phyloP scores from a whole-genome alignment of 2,329 filamentous ascomycete genomes.

The Calonectria pauciramosa region DNA sequence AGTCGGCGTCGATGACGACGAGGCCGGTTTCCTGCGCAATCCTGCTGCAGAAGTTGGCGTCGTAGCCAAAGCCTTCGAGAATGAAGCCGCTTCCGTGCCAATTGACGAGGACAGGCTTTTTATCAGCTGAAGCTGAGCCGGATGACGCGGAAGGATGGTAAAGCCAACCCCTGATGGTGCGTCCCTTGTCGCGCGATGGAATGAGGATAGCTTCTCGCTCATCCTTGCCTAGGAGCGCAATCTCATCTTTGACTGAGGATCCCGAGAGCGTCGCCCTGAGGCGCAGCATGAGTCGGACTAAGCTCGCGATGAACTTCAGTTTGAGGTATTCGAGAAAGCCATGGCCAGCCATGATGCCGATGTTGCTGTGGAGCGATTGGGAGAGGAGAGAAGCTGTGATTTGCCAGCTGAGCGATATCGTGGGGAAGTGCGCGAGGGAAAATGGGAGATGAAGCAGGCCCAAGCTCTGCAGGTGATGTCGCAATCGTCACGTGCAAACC shows the following conservation, averaged over 20 bases:
- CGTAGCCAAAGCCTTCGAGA: neutral
- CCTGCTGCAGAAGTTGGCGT: slow-evolving; percentile 20
- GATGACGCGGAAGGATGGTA: neutral
- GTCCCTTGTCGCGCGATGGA: slow-evolving; percentile 21
- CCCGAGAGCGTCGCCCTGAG: neutral
- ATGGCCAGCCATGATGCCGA: slow-evolving; percentile 8
- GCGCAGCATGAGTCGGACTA: neutral
- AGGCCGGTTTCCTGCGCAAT: slow-evolving; percentile 8
- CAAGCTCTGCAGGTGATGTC: neutral
- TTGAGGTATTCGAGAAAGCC: slow-evolving; percentile 20
- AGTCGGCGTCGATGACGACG: slow-evolving; percentile 23
- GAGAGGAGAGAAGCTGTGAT: neutral
- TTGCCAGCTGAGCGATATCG: neutral
- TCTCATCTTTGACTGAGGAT: neutral
- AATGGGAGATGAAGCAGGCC: neutral
- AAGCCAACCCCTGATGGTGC: slow-evolving; percentile 19
- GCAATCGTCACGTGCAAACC: neutral
- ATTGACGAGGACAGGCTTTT: slow-evolving; percentile 24
- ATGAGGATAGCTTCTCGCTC: slow-evolving; percentile 12
- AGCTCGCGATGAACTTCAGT: slow-evolving; percentile 17
- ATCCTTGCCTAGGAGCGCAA: neutral
- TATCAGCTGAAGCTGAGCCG: neutral
- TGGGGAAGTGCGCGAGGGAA: neutral
- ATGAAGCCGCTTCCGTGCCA: slow-evolving; percentile 32
- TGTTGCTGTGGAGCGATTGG: neutral